Evolutionary conservation across 2,329 filamentous ascomycete genomes (phyloP).

Genomic region (Pestalotiopsis sp.): DNA sequence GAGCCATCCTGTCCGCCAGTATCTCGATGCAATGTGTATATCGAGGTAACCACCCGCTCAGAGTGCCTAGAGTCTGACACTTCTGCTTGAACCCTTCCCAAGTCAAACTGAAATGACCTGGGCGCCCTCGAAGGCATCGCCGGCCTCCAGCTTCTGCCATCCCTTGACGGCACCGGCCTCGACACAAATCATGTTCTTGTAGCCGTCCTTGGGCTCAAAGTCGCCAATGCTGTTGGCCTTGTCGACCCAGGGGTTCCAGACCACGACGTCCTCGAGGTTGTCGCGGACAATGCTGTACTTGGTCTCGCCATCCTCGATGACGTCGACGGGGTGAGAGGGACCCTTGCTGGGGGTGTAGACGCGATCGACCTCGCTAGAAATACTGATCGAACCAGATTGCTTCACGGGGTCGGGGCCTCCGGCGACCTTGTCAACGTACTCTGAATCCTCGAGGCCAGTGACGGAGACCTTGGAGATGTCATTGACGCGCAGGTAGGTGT

Average conservation of each 20-base stretch:
- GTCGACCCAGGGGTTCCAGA: slow-evolving; percentile 96
- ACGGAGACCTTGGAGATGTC: slow-evolving; percentile 78
- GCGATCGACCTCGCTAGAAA: slow-evolving; percentile 83
- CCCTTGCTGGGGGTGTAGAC: slow-evolving; percentile 77
- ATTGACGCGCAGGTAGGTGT: slow-evolving; percentile 86
- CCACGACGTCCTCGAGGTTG: slow-evolving; percentile 83
- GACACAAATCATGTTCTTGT: slow-evolving; percentile 91
- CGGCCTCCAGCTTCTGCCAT: slow-evolving; percentile 85
- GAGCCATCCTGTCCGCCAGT: not conserved
- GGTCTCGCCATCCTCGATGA: slow-evolving; percentile 65
- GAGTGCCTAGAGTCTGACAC: slow-evolving; percentile 2
- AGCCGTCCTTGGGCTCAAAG: slow-evolving; percentile 87
- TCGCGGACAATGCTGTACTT: slow-evolving; percentile 79
- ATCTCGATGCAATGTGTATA: not conserved
- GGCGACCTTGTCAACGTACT: slow-evolving; percentile 85
- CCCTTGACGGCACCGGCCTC: slow-evolving; percentile 84
- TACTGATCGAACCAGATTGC: slow-evolving; percentile 64
- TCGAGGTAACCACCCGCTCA: not conserved
- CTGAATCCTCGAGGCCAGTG: slow-evolving; percentile 73
- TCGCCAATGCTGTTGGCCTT: slow-evolving; percentile 83
- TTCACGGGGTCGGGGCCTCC: slow-evolving; percentile 62
- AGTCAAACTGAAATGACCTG: slow-evolving; percentile 52
- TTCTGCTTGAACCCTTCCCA: not conserved
- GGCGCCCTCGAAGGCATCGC: slow-evolving; percentile 67
- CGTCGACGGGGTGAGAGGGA: slow-evolving; percentile 59